Conservation (phyloP, 164 flowering plant genomes). For the Macadamia tetraphylla region DNA sequence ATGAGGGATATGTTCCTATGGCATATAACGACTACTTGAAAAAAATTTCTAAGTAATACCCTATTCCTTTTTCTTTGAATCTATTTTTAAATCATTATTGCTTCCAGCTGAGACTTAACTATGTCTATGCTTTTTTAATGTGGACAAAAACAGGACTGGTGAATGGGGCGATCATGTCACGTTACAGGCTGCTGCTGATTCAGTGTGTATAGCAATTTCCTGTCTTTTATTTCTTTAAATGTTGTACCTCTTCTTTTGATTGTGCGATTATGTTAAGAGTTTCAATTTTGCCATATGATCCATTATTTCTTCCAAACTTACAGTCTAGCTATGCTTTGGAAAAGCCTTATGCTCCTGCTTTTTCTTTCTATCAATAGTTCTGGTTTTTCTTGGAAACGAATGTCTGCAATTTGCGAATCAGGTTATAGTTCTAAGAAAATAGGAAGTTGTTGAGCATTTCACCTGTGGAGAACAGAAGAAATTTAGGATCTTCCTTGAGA, state of each 20-base stretch:
- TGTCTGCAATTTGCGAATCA: too few species aligned
- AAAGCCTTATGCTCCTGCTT: too few species aligned
- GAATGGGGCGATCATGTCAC: constrained; percentile 98
- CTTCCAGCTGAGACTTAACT: background rate
- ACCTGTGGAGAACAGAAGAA: too few species aligned
- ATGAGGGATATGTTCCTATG: constrained; percentile 91
- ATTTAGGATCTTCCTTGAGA: too few species aligned
- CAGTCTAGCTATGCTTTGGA: too few species aligned
- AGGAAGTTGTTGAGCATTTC: too few species aligned
- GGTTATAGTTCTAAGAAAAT: too few species aligned
- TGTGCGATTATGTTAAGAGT: too few species aligned
- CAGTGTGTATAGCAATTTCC: constrained; percentile 35
- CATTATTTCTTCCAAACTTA: too few species aligned
- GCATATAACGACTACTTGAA: constrained; percentile 68
- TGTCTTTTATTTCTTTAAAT: background rate
- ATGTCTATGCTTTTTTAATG: constrained; percentile 8
- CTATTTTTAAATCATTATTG: background rate
- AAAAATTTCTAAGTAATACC: constrained; percentile 68
- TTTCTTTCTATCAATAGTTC: too few species aligned
- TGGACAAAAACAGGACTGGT: constrained; percentile 52
- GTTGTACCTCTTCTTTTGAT: background rate
- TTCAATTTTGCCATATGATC: too few species aligned
- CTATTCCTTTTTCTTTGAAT: background rate
- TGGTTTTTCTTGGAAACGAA: too few species aligned
- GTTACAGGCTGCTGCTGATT: constrained; percentile 91